Base-by-base conservation (phyloP, 1,139 yeast species). In the Geotrichum cucujoidarum region DNA sequence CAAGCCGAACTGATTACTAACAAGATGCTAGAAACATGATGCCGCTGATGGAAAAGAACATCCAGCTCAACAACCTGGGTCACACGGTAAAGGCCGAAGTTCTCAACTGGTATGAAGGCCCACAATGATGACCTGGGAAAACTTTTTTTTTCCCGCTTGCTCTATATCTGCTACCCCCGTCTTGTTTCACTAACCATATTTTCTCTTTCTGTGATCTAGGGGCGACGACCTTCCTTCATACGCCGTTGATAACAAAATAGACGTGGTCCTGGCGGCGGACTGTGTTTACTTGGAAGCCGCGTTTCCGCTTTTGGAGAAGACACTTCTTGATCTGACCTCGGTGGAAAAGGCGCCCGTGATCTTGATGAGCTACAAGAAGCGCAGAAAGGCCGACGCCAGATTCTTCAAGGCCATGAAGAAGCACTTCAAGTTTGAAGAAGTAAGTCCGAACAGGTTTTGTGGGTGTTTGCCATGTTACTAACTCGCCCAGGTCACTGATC, bases 281-380 rank as follows among this genome's bases (percentile, higher is more conserved):
- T 76, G 81, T 59, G 81, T 77, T 7, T 77, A 77, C 53, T 62
- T 74, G 21, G 81, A 76, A 55, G 60, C 67, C 10, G 78, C 80
- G 2, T 77, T 77, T 55, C 80, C 78, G 1, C 54, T 76, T 31
- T 59, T 77, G 40, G 77, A 74, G 48, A 64, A 66, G 52, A 77
- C 81, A 0, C 59, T 77, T 37, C 49, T 75, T 33, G 77, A 75
- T 47, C 56, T 77, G 17, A 68, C 78, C 1, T 55, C 55, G 2
- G 46, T 52, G 1, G 64, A 61, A 8, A 53, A 58, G 11, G 70
- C 70, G 16, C 73, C 77, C 1, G 58, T 68, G 40, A 68, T 77
- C 3, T 51, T 76, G 38, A 73, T 77, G 77, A 65, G 76, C 13
- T 77, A 75, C 54, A 73, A 72, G 51, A 74, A 75, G 57, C 67